A percentile compares a stretch with the other conserved stretches of the same genome.
These are phyloP conservation scores for Musa schizocarpa DNA, from an alignment of 176 grass and related monocot genomes.

Conservation along the genomic window DNA sequence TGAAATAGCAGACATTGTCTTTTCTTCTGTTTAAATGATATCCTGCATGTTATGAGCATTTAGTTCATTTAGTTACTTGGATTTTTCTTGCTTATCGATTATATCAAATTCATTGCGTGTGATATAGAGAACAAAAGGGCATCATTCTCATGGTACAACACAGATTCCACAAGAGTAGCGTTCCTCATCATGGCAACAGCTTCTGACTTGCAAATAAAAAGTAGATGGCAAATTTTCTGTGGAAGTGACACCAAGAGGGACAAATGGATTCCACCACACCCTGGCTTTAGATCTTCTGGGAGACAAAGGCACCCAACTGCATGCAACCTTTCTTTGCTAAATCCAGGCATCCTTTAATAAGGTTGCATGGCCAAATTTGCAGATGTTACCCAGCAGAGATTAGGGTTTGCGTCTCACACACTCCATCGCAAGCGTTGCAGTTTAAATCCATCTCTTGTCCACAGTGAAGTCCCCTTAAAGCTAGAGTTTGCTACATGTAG, in stretches of 20 bases:
- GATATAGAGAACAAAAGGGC: neutral
- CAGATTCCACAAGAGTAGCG: conserved; percentile 1
- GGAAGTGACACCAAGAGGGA: neutral
- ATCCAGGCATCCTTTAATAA: conserved; percentile 6
- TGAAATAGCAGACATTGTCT: no score
- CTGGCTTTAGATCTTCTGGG: neutral
- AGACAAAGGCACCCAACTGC: conserved; percentile 16
- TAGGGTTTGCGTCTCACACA: conserved; percentile 19
- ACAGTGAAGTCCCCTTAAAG: conserved; percentile 4
- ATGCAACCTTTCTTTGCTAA: neutral
- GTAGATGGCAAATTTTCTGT: neutral
- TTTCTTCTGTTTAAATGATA: no score
- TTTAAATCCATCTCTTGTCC: conserved; percentile 6
- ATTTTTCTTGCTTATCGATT: neutral
- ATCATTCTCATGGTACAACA: neutral
- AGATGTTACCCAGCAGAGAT: conserved; percentile 16
- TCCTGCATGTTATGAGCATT: no score
- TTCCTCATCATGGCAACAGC: neutral
- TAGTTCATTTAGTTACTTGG: no score
- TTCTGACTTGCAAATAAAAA: neutral
- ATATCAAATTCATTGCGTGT: neutral
- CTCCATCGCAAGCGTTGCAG: conserved; percentile 9
- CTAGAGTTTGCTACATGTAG: no score
- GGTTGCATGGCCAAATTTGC: conserved; percentile 23
- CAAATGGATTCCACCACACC: neutral